Percentiles rank a stretch among this genome's conserved stretches.
These are phyloP conservation scores for Ceratopteris richardii DNA, from an alignment of 75 land plant species.

Conservation along the genomic window DNA sequence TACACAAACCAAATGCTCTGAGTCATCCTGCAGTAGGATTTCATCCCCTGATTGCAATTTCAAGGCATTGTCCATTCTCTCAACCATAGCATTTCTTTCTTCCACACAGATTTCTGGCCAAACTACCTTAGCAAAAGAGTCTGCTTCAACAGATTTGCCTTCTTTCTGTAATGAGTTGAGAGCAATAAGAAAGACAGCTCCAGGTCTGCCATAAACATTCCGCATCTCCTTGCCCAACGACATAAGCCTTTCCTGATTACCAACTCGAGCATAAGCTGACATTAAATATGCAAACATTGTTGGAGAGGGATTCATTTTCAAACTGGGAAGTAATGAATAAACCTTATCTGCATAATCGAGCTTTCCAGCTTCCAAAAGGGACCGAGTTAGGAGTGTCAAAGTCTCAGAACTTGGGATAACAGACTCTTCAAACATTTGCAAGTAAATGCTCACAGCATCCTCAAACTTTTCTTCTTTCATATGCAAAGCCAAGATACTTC, in stretches of 20 bases:
- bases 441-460: neutral
- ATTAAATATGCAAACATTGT: neutral
- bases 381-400: neutral
- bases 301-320: neutral
- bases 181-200: neutral
- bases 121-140: neutral
- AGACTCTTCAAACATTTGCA: neutral
- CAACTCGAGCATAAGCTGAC: neutral
- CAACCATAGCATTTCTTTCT: neutral
- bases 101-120: neutral
- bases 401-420: neutral
- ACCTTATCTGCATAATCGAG: neutral
- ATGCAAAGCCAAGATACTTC: neutral
- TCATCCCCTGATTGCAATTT: neutral
- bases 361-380: conserved; percentile 2
- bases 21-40: neutral
- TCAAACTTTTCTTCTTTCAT: neutral
- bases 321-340: neutral
- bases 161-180: conserved; percentile 1
- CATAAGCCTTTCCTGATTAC: neutral
- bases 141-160: neutral
- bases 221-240: neutral
- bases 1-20: neutral
- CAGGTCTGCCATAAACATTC: neutral
- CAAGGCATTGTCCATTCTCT: neutral